Percentiles rank a stretch among this genome's conserved stretches.
Conservation (phyloP, 306 rosid genomes). For the Acacia acuminata region DNA sequence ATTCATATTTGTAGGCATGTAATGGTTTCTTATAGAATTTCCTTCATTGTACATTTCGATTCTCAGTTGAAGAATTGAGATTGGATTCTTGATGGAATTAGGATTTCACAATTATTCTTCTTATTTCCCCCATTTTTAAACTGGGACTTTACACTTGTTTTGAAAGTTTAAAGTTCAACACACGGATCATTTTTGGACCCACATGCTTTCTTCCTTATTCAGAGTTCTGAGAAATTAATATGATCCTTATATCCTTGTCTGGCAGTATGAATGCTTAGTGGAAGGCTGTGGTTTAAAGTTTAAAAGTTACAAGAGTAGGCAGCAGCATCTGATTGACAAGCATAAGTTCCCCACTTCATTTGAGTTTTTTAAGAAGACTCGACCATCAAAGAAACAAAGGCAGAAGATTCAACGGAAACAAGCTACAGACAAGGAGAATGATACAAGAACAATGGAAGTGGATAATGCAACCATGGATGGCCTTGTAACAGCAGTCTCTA, state of each 20-base stretch:
- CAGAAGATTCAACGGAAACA: slow-evolving; percentile 60
- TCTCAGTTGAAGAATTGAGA: slow-evolving; percentile 17
- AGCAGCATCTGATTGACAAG: slow-evolving; percentile 91
- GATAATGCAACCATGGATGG: slow-evolving; percentile 70
- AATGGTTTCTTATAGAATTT: neutral
- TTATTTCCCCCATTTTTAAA: neutral
- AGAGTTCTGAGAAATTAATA: neutral
- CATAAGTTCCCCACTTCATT: slow-evolving; percentile 81
- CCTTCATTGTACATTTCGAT: neutral
- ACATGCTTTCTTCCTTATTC: slow-evolving; percentile 4
- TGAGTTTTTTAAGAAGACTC: slow-evolving; percentile 72
- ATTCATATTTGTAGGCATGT: neutral
- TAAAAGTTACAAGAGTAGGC: slow-evolving; percentile 76
- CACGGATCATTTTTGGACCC: neutral
- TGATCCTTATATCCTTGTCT: slow-evolving; percentile 12
- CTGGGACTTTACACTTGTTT: neutral
- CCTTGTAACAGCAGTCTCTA: slow-evolving; percentile 79
- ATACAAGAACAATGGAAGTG: slow-evolving; percentile 74
- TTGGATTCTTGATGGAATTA: neutral
- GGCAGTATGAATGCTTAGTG: slow-evolving; percentile 89
- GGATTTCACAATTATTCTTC: neutral
- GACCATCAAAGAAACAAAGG: slow-evolving; percentile 74
- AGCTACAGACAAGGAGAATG: slow-evolving; percentile 40
- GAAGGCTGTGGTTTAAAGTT: slow-evolving; percentile 89
- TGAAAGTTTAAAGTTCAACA: slow-evolving; percentile 19